A percentile compares a stretch with the other conserved stretches of the same genome.
phyloP scores from a whole-genome alignment of 2,329 filamentous ascomycete species.

The Claviceps paspali region DNA sequence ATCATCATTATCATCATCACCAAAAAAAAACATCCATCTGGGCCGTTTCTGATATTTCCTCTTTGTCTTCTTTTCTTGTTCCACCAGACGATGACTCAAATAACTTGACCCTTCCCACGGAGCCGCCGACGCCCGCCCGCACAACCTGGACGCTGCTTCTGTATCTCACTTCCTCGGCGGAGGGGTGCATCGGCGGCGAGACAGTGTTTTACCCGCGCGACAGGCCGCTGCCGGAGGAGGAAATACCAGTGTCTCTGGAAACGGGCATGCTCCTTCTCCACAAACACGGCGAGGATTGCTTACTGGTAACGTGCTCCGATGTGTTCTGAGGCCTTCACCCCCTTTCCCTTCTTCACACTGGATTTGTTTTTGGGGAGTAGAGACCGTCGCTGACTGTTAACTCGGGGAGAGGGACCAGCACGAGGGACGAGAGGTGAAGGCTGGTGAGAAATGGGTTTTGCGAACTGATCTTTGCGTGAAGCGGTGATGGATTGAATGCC shows the following conservation, averaged over 20 bases:
- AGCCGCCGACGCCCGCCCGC: conserved; percentile 16
- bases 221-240: conserved; percentile 39
- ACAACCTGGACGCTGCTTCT: conserved; percentile 89
- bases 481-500: conserved; percentile 19
- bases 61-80: not conserved
- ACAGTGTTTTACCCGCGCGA: conserved; percentile 80
- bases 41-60: too few species aligned
- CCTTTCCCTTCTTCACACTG: not conserved
- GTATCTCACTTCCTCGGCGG: conserved; percentile 63
- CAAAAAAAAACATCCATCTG: too few species aligned
- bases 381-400: not conserved
- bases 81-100: conserved; percentile 73
- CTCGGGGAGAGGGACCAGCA: conserved; percentile 41
- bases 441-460: conserved; percentile 84
- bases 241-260: conserved; percentile 58
- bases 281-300: conserved; percentile 76
- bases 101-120: conserved; percentile 38
- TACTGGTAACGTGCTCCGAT: conserved; percentile 38
- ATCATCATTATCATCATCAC: too few species aligned
- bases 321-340: too few species aligned
- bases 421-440: conserved; percentile 64
- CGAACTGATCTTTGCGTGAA: conserved; percentile 65
- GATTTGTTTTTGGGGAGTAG: not conserved
- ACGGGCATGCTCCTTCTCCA: conserved; percentile 79
- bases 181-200: conserved; percentile 70